These are phyloP conservation scores for Rhododendron griersonianum DNA, from an alignment of 148 eudicot genomes.

Conservation along the genomic window DNA sequence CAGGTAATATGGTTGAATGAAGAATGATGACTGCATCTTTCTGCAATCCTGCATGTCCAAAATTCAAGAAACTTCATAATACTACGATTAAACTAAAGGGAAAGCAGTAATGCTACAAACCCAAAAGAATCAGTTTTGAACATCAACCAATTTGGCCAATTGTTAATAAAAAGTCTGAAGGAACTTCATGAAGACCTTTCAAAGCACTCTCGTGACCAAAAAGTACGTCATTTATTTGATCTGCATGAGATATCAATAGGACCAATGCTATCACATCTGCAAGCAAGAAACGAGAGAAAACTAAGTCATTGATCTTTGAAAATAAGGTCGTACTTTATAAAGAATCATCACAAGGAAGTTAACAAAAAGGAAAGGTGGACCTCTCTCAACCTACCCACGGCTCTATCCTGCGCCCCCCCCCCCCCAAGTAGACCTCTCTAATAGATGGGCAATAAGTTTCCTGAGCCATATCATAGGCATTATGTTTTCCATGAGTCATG, in stretches of 20 bases:
- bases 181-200: constrained; percentile 45
- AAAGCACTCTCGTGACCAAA: constrained; percentile 49
- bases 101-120: background rate
- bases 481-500: background rate
- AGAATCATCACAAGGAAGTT: background rate
- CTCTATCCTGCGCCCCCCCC: no score
- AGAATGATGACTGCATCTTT: constrained; percentile 60
- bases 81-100: background rate
- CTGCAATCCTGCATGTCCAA: constrained; percentile 46
- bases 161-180: background rate
- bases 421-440: background rate
- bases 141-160: constrained; percentile 10
- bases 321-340: background rate
- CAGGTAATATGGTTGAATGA: constrained; percentile 39
- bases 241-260: constrained; percentile 45
- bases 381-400: background rate
- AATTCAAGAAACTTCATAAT: background rate
- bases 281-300: constrained; percentile 7
- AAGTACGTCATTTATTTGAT: constrained; percentile 54
- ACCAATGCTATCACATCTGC: constrained; percentile 75
- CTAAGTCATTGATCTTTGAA: background rate
- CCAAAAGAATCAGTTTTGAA: background rate
- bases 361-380: background rate
- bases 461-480: background rate
- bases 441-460: background rate